Evolutionary conservation across 768 basidiomycete genomes (phyloP), one percentile per base, ranked within the genome.

Genomic region (Dacryopinax primogenitus): DNA sequence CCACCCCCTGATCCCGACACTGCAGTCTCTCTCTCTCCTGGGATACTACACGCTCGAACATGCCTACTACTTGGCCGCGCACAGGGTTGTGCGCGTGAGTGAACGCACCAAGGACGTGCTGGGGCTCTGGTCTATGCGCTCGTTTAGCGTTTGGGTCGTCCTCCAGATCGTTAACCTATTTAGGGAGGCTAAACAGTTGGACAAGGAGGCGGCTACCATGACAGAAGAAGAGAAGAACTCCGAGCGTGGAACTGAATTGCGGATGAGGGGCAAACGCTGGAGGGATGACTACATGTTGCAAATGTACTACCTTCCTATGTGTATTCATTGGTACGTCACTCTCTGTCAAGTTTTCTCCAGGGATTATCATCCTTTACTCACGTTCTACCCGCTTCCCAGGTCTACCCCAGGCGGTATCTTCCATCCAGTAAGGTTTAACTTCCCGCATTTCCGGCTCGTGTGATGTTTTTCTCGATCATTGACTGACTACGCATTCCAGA

Each of bases 11-110:
- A 26, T 58, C 26, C 51, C 51, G 18, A 58, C 51, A 18, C 51
- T 58, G 26, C 51, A 58, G 32, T 58, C 51, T 23, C 51, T 58
- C 13, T 26, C 51, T 2, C 26, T 58, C 51, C 51, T 58, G 26
- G 51, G 51, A 30, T 58, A 58, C 26, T 58, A 58, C 51, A 58
- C 51, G 51, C 51, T 58, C 26, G 51, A 58, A 30, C 51, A 58
- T 30, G 51, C 51, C 23, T 58, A 58, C 51, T 58, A 58, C 51
- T 21, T 58, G 12, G 51, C 51, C 9, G 51, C 51, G 51, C 51
- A 58, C 51, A 26, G 21, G 51, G 51, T 58, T 11, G 9, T 58
- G 51, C 11, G 32, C 26, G 51, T 58, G 11, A 58, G 51, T 30
- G 51, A 58, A 23, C 26, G 32, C 26, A 58, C 51, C 23, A 58